Percentiles rank a stretch among this genome's conserved stretches.
phyloP scores from a whole-genome alignment of 345 rosid species.

The Draba incana region DNA sequence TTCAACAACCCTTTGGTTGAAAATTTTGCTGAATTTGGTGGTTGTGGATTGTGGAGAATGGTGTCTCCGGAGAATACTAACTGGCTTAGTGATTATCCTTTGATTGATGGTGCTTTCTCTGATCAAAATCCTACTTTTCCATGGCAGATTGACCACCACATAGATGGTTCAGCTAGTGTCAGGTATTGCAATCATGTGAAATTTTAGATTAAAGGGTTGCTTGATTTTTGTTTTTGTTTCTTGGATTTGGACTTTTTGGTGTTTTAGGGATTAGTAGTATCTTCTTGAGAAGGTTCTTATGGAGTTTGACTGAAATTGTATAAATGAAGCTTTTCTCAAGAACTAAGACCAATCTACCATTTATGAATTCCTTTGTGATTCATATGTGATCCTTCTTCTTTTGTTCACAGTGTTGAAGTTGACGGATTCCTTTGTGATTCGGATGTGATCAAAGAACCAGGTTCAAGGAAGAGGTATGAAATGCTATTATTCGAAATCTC shows the following conservation, averaged over 20 bases:
- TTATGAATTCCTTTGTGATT: background rate
- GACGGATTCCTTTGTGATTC: slow-evolving; percentile 78
- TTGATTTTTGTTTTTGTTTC: background rate
- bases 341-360: background rate
- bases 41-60: slow-evolving; percentile 47
- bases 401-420: slow-evolving; percentile 56
- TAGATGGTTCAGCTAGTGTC: slow-evolving; percentile 56
- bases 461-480: slow-evolving; percentile 77
- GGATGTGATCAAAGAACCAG: slow-evolving; percentile 66
- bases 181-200: slow-evolving; percentile 44
- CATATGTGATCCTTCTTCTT: slow-evolving; percentile 15
- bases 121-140: slow-evolving; percentile 46
- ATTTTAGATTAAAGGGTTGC: background rate
- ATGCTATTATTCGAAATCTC: background rate
- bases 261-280: slow-evolving; percentile 2
- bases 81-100: slow-evolving; percentile 64
- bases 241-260: slow-evolving; percentile 16
- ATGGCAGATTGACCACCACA: slow-evolving; percentile 59
- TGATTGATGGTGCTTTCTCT: slow-evolving; percentile 66
- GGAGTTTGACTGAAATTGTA: background rate
- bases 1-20: background rate
- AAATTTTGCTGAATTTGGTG: background rate
- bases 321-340: slow-evolving; percentile 1
- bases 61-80: slow-evolving; percentile 72
- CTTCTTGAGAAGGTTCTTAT: slow-evolving; percentile 1